Evolutionary conservation across 2,329 filamentous ascomycete species (phyloP), one percentile per base, ranked within the genome.

Genomic region (Ramularia endophylla): DNA sequence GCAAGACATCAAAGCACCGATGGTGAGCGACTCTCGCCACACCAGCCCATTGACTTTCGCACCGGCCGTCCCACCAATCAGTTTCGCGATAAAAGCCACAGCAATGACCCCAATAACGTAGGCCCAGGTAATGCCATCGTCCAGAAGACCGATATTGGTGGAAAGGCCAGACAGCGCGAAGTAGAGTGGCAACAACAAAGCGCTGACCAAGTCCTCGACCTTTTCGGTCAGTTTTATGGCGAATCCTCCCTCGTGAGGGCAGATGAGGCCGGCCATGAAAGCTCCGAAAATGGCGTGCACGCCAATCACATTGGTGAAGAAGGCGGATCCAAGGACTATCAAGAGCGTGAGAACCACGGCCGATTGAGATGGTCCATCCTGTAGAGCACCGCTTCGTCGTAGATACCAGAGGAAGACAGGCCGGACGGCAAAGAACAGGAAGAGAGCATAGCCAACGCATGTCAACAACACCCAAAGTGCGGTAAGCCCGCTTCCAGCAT

Each of bases 201-300:
- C 82, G 0, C 81, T 80, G 20, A 95, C 82, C 8, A 95, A 69
- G 73, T 97, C 90, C 62, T 97, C 90, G 44, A 97, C 82, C 70
- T 95, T 95, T 59, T 95, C 88, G 0, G 87, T 92, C 29, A 95
- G 70, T 52, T 89, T 89, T 64, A 95, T 92, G 16, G 87, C 85
- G 58, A 95, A 94, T 19, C 88, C 86, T 36, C 85, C 84, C 43
- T 94, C 85, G 57, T 92, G 88, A 0, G 89, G 90, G 53, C 88
- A 88, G 43, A 97, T 92, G 18, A 97, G 64, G 1, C 90, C 90
- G 30, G 90, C 78, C 44, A 95, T 72, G 61, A 97, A 97, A 3
- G 84, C 88, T 30, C 90, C 90, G 56, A 97, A 97, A 59, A 97
- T 95, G 41, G 90, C 79, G 61, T 97, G 90, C 1, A 95, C 81